phyloP scores from a whole-genome alignment of 495 filamentous ascomycete genomes.

The Immersiella caudata region DNA sequence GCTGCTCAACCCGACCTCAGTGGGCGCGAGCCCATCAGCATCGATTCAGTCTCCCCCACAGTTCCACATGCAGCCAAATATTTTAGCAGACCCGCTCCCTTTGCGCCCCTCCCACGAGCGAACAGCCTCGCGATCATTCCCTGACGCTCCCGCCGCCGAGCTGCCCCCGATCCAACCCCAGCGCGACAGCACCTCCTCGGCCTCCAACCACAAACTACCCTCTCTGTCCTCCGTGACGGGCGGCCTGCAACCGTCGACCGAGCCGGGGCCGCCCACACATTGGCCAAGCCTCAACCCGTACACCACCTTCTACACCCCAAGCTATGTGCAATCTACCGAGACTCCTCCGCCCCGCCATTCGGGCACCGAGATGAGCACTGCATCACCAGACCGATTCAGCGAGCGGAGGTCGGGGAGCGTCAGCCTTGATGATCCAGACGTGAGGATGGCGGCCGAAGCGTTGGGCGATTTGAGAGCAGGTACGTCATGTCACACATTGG shows the following conservation, averaged over 20 bases:
- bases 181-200: constrained; percentile 21
- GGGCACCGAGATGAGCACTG: constrained; percentile 40
- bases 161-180: constrained; percentile 47
- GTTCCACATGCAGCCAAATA: background rate
- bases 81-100: background rate
- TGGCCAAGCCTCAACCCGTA: constrained; percentile 60
- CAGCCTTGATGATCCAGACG: constrained; percentile 82
- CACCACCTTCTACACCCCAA: constrained; percentile 54
- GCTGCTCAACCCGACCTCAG: background rate
- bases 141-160: constrained; percentile 41
- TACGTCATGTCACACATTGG: constrained; percentile 42
- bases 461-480: constrained; percentile 81
- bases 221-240: constrained; percentile 49
- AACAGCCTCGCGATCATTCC: constrained; percentile 36
- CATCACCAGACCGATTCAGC: constrained; percentile 46
- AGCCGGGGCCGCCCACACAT: constrained; percentile 32
- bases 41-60: constrained; percentile 1
- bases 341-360: constrained; percentile 33
- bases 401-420: constrained; percentile 54
- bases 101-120: constrained; percentile 6
- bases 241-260: constrained; percentile 34
- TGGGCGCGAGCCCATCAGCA: constrained; percentile 16
- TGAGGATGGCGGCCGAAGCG: constrained; percentile 80
- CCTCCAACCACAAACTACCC: constrained; percentile 36
- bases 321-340: constrained; percentile 41